Base-by-base conservation (phyloP, 805 yeast genomes). In the Wickerhamiella australiensis region DNA sequence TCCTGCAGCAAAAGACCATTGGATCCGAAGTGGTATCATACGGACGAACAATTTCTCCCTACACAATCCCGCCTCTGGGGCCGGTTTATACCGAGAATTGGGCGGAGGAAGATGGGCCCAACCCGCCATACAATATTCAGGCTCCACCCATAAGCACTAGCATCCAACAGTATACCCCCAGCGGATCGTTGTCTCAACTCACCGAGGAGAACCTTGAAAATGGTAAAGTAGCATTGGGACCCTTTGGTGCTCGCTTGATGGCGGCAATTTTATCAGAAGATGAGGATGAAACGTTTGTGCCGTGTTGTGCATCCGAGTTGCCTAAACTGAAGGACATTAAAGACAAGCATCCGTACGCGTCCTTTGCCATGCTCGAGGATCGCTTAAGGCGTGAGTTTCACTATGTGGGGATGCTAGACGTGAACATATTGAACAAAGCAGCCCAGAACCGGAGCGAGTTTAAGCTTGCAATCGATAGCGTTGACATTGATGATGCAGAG, bases 171-270 rank as follows among this genome's bases (percentile, higher is more conserved):
- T 56, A 49, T 44, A 42, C 38, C 15, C 57, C 61, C 4, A 15
- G 18, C 5, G 59, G 60, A 6, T 26, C 50, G 5, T 3, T 51
- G 3, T 29, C 36, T 17, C 56, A 56, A 9, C 6, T 58, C 21
- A 50, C 31, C 18, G 59, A 57, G 36, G 50, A 46, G 11, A 42
- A 26, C 1, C 64, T 88, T 50, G 90, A 84, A 55, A 73, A 81
- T 0, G 90, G 84, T 51, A 78, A 76, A 20, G 70, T 90, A 1
- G 81, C 94, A 0, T 82, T 95, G 62, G 98, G 98, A 0, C 97
- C 98, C 1, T 70, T 90, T 31, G 81, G 94, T 0, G 80, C 88
- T 21, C 74, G 98, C 52, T 69, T 90, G 42, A 63, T 90, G 47
- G 77, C 95, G 4, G 97, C 96, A 0, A 71, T 90, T 9, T 67